Conservation (phyloP, 208 protist genomes). For the Leishmania amazonensis region DNA sequence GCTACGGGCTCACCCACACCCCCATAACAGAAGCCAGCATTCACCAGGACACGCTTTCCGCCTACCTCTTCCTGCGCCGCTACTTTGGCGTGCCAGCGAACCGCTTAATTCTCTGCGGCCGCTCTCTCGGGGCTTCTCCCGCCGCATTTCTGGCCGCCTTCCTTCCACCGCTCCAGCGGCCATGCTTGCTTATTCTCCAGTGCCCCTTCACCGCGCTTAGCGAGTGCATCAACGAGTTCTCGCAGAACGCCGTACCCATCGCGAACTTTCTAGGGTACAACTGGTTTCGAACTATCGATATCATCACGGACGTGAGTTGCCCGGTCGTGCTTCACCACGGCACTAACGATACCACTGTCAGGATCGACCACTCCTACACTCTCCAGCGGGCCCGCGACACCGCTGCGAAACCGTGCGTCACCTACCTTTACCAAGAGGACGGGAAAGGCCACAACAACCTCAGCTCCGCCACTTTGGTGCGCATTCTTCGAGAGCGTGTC, state of each 20-base stretch:
- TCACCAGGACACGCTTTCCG: conserved; percentile 63
- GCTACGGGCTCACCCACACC: conserved; percentile 70
- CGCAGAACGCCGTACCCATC: conserved; percentile 60
- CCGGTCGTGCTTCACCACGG: conserved; percentile 90
- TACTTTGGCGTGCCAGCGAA: conserved; percentile 55
- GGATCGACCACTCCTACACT: conserved; percentile 64
- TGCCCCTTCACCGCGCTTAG: conserved; percentile 79
- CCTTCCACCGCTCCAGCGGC: conserved; percentile 39
- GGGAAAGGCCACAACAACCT: conserved; percentile 84
- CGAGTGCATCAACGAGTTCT: conserved; percentile 76
- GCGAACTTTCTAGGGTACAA: conserved; percentile 79
- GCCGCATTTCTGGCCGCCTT: conserved; percentile 51
- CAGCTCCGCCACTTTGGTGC: conserved; percentile 37
- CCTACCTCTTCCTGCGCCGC: conserved; percentile 64
- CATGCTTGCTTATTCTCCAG: conserved; percentile 68
- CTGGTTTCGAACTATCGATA: conserved; percentile 82
- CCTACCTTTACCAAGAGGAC: conserved; percentile 67
- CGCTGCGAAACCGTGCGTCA: conserved; percentile 45
- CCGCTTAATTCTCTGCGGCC: conserved; percentile 74
- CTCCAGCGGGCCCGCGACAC: conserved; percentile 55
- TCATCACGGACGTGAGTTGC: conserved; percentile 70
- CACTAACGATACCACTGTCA: conserved; percentile 68
- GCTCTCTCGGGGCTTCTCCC: conserved; percentile 77
- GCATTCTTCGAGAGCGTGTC: conserved; percentile 57
- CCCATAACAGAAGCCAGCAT: conserved; percentile 64